Evolutionary conservation across 257 asterid genomes (phyloP), one percentile per base, ranked within the genome.

Genomic region (Lycium ferocissimum): DNA sequence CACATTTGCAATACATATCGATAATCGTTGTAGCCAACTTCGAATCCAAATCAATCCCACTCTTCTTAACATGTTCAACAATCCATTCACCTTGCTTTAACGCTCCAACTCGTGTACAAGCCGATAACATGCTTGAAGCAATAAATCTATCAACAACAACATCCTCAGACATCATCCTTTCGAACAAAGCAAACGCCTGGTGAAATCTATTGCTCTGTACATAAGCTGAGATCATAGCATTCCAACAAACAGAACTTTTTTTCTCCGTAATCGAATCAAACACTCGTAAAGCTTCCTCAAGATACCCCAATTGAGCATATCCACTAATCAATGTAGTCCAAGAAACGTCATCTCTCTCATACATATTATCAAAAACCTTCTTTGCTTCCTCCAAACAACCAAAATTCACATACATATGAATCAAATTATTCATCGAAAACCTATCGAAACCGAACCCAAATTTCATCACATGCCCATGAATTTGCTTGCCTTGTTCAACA

Each of bases 291-390:
- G 97, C 99, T 65, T 93, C 92, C 40, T 92, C 92, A 20, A 94
- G 82, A 56, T 75, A 71, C 4, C 97, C 98, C 76, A 83, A 59
- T 11, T 83, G 92, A 3, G 96, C 91, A 83, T 84, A 94, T 2
- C 99, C 97, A 84, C 93, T 91, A 62, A 94, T 94, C 92, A 94
- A 83, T 37, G 98, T 92, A n/a, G 98, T 95, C 95, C 97, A 95
- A 72, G 99, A 92, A 86, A 95, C 94, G 82, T 90, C 91, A 82
- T 94, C 96, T 89, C 88, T 93, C 17, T 61, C 11, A 3, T 12
- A 85, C 89, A 93, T 69, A 45, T 65, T 79, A 85, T 90, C 93
- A 59, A 95, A 94, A 87, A 91, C 97, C 91, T 85, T 90, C 47
- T 56, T 88, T 0, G 97, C 97, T 38, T 92, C 93, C 78, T 91